These are phyloP conservation scores for Turritis glabra DNA, from an alignment of 345 rosid species.

Conservation along the genomic window DNA sequence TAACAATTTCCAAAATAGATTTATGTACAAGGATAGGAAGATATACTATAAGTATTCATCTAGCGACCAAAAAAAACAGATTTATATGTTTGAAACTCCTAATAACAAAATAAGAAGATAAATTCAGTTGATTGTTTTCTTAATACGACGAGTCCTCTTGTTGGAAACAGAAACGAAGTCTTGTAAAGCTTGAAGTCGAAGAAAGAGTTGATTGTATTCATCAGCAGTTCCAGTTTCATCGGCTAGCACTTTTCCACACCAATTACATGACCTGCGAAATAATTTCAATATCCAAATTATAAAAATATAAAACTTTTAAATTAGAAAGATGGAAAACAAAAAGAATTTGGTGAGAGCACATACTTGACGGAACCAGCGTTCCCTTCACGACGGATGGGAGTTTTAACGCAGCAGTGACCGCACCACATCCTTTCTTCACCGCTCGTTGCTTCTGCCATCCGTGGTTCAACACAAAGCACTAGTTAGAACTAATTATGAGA, in stretches of 20 bases:
- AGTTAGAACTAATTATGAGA: background rate
- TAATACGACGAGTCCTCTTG: background rate
- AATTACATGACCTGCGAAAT: conserved; percentile 13
- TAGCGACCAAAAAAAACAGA: background rate
- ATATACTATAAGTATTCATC: background rate
- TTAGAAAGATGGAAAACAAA: background rate
- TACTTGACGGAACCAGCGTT: conserved; percentile 23
- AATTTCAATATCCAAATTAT: background rate
- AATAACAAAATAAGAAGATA: background rate
- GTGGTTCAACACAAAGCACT: background rate
- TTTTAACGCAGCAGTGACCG: conserved; percentile 29
- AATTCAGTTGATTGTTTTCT: background rate
- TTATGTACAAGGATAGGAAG: no score
- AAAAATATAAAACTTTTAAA: background rate
- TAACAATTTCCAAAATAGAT: no score
- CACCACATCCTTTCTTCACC: conserved; percentile 28
- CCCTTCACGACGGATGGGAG: conserved; percentile 30
- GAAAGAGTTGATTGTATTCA: conserved; percentile 24
- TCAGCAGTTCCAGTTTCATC: conserved; percentile 34
- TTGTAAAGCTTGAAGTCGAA: conserved; percentile 14
- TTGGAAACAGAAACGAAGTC: background rate
- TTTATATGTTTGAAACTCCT: background rate
- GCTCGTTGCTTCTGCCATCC: background rate
- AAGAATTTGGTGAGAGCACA: background rate
- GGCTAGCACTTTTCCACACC: conserved; percentile 37